These are phyloP conservation scores for Talaromyces sp. DNA, from an alignment of 2,329 filamentous ascomycete genomes.

Conservation along the genomic window DNA sequence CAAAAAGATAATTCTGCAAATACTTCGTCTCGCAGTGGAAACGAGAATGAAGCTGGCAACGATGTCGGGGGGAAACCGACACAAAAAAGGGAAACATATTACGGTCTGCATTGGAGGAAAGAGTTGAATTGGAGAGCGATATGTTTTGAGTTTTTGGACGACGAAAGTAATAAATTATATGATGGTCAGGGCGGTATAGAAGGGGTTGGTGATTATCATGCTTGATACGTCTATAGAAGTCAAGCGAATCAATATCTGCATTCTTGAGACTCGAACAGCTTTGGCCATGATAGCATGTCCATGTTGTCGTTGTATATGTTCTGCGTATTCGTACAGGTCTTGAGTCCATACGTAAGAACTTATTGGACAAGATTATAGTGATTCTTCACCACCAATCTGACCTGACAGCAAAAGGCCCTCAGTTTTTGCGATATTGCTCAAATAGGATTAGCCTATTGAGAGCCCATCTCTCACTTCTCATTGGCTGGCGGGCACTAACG, in stretches of 20 bases:
- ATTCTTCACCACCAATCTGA: too few relatives aligned
- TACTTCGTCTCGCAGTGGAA: not conserved
- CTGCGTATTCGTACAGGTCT: too few relatives aligned
- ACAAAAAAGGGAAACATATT: slow-evolving; percentile 29
- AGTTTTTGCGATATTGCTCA: not conserved
- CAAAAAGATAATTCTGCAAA: not conserved
- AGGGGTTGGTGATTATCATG: slow-evolving; percentile 5
- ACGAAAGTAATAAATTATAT: slow-evolving; percentile 9
- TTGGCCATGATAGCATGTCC: too few relatives aligned
- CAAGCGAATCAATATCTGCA: not conserved
- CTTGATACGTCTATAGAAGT: slow-evolving; percentile 1
- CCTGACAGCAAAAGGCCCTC: not conserved
- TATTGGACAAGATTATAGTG: too few relatives aligned
- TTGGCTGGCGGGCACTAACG: too few relatives aligned
- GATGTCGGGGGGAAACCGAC: slow-evolving; percentile 14
- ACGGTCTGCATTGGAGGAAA: slow-evolving; percentile 61
- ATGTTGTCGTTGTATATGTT: too few relatives aligned
- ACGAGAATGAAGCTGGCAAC: slow-evolving; percentile 1
- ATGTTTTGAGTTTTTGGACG: slow-evolving; percentile 43
- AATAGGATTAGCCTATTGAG: not conserved
- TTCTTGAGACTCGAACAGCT: not conserved
- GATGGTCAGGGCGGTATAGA: not conserved
- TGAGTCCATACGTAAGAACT: too few relatives aligned
- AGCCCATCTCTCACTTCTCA: too few relatives aligned
- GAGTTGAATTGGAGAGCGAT: slow-evolving; percentile 49